Percentiles rank a stretch among this genome's conserved stretches.
Evolutionary conservation across 2,329 filamentous ascomycete genomes (phyloP).

Genomic region (Cladobotryum mycophilum): DNA sequence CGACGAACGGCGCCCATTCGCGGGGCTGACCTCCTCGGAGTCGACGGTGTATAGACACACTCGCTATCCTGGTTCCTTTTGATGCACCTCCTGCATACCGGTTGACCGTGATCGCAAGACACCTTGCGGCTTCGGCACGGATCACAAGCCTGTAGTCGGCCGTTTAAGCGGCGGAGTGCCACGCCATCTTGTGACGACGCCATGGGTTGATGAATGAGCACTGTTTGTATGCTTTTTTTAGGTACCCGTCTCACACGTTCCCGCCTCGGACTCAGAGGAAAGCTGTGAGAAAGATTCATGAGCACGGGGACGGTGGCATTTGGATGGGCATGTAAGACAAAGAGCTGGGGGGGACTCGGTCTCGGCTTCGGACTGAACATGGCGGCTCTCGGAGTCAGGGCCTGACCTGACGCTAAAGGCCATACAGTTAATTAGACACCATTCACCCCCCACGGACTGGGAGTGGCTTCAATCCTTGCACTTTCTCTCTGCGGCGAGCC

Average conservation of each 20-base stretch:
- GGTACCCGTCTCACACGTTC: not conserved
- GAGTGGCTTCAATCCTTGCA: too few relatives aligned
- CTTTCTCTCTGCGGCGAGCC: too few relatives aligned
- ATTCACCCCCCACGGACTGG: too few relatives aligned
- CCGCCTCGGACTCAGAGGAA: not conserved
- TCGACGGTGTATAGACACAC: conserved; percentile 27
- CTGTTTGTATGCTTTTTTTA: not conserved
- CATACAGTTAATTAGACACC: too few relatives aligned
- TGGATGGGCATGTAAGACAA: not conserved
- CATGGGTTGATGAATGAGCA: not conserved
- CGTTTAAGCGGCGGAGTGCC: conserved; percentile 21
- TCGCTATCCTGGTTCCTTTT: conserved; percentile 25
- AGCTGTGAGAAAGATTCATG: not conserved
- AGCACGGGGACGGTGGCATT: not conserved
- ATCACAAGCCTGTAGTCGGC: conserved; percentile 19
- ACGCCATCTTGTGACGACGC: not conserved
- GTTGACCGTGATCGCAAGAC: conserved; percentile 33
- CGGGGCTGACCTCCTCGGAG: not conserved
- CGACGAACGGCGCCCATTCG: not conserved
- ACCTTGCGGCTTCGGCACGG: conserved; percentile 35
- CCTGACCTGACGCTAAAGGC: too few relatives aligned
- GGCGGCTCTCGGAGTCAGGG: not conserved
- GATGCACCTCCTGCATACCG: conserved; percentile 31
- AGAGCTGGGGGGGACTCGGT: conserved; percentile 17
- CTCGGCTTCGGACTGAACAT: conserved; percentile 22